These are phyloP conservation scores for Epichloe bromicola DNA, from an alignment of 2,329 filamentous ascomycete genomes.

Conservation along the genomic window DNA sequence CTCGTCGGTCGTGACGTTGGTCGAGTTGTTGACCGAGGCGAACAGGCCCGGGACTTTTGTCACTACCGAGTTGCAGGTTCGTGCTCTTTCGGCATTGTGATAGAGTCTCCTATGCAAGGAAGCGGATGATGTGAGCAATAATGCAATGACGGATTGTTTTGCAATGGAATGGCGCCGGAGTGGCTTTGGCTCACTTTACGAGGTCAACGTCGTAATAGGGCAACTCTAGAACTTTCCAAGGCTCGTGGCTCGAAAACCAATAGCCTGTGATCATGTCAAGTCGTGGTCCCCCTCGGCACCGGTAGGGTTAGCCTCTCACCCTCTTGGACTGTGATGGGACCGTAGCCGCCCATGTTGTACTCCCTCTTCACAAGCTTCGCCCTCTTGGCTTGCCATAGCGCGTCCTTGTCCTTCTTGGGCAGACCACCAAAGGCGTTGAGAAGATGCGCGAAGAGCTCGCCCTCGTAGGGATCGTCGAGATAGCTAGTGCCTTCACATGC, in stretches of 20 bases:
- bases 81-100: slow-evolving; percentile 25
- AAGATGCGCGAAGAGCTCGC: slow-evolving; percentile 28
- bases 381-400: slow-evolving; percentile 25
- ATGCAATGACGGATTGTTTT: background rate
- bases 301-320: slow-evolving; percentile 9
- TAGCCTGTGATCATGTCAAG: slow-evolving; percentile 13
- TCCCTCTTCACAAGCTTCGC: slow-evolving; percentile 23
- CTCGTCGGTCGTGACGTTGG: slow-evolving; percentile 20
- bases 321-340: slow-evolving; percentile 28
- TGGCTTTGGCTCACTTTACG: slow-evolving; percentile 15
- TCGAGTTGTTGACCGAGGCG: slow-evolving; percentile 29
- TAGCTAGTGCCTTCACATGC: slow-evolving; percentile 20
- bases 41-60: slow-evolving; percentile 24
- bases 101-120: slow-evolving; percentile 19
- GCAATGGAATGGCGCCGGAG: no score
- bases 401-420: slow-evolving; percentile 18
- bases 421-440: slow-evolving; percentile 25
- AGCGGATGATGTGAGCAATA: background rate
- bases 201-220: slow-evolving; percentile 29
- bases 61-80: slow-evolving; percentile 28
- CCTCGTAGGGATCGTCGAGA: slow-evolving; percentile 30
- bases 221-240: slow-evolving; percentile 29
- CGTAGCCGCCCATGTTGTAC: slow-evolving; percentile 22
- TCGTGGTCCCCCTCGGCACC: background rate
- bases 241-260: slow-evolving; percentile 29